These are phyloP conservation scores for Zymoseptoria brevis DNA, from an alignment of 2,329 filamentous ascomycete species.

Conservation along the genomic window DNA sequence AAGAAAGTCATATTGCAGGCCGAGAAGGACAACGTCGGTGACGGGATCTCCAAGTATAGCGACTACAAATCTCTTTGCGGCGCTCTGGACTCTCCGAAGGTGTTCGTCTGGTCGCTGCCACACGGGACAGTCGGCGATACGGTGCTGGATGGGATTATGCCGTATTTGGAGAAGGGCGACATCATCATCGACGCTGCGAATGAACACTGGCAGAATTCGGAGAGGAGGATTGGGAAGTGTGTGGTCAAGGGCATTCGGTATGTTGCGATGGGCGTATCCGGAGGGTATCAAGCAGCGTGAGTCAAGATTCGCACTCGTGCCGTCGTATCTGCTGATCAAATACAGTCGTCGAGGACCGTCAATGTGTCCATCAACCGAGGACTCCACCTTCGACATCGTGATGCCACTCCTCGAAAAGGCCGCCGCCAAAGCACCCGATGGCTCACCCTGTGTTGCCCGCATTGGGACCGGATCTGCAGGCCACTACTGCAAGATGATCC, in stretches of 20 bases:
- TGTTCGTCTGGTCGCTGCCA: constrained; percentile 29
- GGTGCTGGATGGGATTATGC: constrained; percentile 41
- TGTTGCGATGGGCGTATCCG: constrained; percentile 60
- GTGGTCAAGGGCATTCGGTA: constrained; percentile 53
- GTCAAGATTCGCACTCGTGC: constrained; percentile 2
- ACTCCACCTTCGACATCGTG: constrained; percentile 48
- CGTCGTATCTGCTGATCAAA: neutral
- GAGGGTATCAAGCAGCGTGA: constrained; percentile 58
- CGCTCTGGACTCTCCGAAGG: constrained; percentile 36
- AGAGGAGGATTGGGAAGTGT: constrained; percentile 51
- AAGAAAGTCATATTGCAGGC: constrained; percentile 36
- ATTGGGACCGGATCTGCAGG: constrained; percentile 57
- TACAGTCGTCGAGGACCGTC: constrained; percentile 50
- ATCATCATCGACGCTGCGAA: constrained; percentile 63
- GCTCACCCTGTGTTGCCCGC: constrained; percentile 52
- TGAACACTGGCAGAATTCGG: constrained; percentile 58
- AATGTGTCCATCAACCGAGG: constrained; percentile 58
- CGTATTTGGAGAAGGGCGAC: constrained; percentile 51
- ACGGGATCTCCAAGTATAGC: constrained; percentile 33
- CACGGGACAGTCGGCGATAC: constrained; percentile 39
- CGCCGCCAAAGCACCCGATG: constrained; percentile 54
- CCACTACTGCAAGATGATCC: constrained; percentile 69
- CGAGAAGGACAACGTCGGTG: constrained; percentile 33
- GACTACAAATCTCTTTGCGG: constrained; percentile 46
- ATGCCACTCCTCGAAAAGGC: constrained; percentile 55